Base-by-base conservation (phyloP, 1,284 basidiomycete genomes). In the Malassezia caprae region DNA sequence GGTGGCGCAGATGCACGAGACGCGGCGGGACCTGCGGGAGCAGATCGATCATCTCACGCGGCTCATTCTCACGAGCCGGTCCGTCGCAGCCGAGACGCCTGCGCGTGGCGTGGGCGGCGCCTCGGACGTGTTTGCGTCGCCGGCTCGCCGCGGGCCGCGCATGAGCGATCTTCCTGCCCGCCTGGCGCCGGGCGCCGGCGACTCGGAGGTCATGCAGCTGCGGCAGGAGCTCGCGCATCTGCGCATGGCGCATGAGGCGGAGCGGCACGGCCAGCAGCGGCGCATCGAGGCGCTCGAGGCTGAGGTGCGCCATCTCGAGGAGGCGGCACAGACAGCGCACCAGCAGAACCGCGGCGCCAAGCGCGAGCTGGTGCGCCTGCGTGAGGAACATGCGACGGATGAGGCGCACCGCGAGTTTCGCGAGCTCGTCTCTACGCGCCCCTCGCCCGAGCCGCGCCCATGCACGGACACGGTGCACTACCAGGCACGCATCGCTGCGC, bases 31-130 rank as follows among this genome's bases (percentile, higher is more conserved):
- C 28, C 62, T 73, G 27, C 59, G 58, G n/a, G 46, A 37, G 10
- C 69, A 73, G 53, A 67, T 73, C 44, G 63, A 69, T 37, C 71
- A 70, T 31, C 61, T 73, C 2, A 72, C 69, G 4, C 52, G 61
- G 2, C 64, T 73, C 35, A 70, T 72, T 32, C 53, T 73, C 28
- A 70, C 70, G 11, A 63, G 63, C 46, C 59, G 65, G 32, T 61
- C 53, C 31, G 64, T 71, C 0, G 65, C 65, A 3, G 51, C 59
- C 4, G 58, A 62, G 11, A 41, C 41, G 4, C 44, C 50, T 24
- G 21, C 37, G 12, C 35, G 35, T 17, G 10, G 19, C 19, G 5
- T 12, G 8, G 1, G 19, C 19, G 12, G 19, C 10, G 7, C n/a
- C 19, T 34, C 45, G 10, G 17, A 44, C 10, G 31, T 28, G 1